phyloP scores from a whole-genome alignment of 2,329 filamentous ascomycete genomes.

The Leptosphaerulina australis region DNA sequence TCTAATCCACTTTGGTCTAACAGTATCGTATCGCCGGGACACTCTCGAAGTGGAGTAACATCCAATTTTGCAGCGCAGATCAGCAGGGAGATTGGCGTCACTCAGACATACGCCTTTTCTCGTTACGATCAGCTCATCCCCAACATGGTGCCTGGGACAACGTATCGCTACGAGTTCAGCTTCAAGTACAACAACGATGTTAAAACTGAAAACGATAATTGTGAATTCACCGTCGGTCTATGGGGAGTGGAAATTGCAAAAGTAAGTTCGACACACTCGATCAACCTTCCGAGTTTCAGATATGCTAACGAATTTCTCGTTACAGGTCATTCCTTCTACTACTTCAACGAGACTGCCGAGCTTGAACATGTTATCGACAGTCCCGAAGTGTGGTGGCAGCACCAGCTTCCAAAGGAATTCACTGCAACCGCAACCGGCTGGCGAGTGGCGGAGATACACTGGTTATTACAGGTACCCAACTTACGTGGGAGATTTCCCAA shows the following conservation, averaged over 20 bases:
- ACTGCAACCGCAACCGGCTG: neutral
- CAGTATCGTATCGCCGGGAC: neutral
- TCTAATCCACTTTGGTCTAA: neutral
- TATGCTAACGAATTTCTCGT: neutral
- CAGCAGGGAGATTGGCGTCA: neutral
- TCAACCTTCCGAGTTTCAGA: neutral
- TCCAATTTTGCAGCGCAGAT: neutral
- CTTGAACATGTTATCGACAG: neutral
- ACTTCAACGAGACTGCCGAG: neutral
- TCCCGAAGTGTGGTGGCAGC: neutral
- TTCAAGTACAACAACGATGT: neutral
- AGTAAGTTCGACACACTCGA: neutral
- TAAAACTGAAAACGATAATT: neutral
- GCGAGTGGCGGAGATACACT: neutral
- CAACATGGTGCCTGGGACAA: neutral
- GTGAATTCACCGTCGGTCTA: neutral
- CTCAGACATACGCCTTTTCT: neutral
- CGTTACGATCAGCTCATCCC: neutral
- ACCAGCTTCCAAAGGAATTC: neutral
- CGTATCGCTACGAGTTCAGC: slow-evolving; percentile 1
- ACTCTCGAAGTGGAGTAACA: neutral
- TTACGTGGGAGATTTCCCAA: neutral
- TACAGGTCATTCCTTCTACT: neutral
- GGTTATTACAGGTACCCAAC: neutral
- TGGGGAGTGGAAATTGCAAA: neutral